Evolutionary conservation across 306 rosid species (phyloP).

Genomic region (Sophora flavescens): DNA sequence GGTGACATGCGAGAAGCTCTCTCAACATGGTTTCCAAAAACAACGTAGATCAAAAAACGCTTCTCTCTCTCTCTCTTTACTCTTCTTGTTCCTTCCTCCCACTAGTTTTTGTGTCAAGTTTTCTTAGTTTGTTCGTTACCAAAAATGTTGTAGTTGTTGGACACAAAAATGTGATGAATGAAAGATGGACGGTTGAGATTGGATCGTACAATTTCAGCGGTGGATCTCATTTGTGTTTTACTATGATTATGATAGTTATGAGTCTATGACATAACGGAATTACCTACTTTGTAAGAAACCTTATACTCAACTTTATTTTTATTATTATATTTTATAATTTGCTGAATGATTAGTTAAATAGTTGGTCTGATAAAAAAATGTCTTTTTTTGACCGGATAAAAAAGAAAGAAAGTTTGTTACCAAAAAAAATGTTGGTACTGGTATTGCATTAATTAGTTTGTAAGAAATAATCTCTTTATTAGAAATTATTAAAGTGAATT

Average conservation of each 20-base stretch:
- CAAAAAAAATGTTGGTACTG: too few relatives aligned
- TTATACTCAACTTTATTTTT: not conserved
- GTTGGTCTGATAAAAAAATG: too few relatives aligned
- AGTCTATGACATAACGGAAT: not conserved
- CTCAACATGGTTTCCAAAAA: slow-evolving; percentile 64
- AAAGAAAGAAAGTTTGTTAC: too few relatives aligned
- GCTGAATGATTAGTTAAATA: not conserved
- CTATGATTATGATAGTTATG: not conserved
- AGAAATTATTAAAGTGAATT: too few relatives aligned
- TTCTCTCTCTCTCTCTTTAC: slow-evolving; percentile 13
- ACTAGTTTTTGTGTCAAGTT: slow-evolving; percentile 15
- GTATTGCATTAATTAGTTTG: too few relatives aligned
- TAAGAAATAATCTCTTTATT: too few relatives aligned
- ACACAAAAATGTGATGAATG: not conserved
- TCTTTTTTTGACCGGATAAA: too few relatives aligned
- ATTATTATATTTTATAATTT: too few relatives aligned
- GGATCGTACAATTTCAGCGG: slow-evolving; percentile 33
- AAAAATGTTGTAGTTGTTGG: slow-evolving; percentile 20
- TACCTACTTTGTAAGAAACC: slow-evolving; percentile 22
- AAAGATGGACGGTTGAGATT: slow-evolving; percentile 30
- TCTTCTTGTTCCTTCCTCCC: not conserved
- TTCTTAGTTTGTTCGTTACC: slow-evolving; percentile 29
- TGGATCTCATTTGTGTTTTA: not conserved
- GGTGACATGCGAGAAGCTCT: slow-evolving; percentile 60
- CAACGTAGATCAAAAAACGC: slow-evolving; percentile 45